A percentile compares a stretch with the other conserved stretches of the same genome.
Evolutionary conservation across 1,284 basidiomycete species (phyloP).

Genomic region (Psilocybe mexicana): DNA sequence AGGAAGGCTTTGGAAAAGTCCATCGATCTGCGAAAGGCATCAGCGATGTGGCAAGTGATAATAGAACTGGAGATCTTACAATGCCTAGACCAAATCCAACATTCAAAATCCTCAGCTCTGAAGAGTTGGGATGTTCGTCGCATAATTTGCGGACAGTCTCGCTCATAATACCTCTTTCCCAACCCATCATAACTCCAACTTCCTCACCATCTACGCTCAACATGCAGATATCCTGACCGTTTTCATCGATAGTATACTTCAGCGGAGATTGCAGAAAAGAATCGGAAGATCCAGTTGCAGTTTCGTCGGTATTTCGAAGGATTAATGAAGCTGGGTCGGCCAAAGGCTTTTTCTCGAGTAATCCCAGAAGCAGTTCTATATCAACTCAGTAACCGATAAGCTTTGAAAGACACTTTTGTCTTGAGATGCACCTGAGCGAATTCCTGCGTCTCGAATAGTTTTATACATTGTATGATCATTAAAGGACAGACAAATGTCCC

Average conservation of each 20-base stretch:
- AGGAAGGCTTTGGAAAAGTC: constrained; percentile 71
- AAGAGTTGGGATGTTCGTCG: constrained; percentile 46
- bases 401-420: constrained; percentile 14
- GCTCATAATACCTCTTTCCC: constrained; percentile 84
- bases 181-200: constrained; percentile 96
- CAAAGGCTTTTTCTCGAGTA: constrained; percentile 41
- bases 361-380: constrained; percentile 64
- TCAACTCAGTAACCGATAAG: constrained; percentile 16
- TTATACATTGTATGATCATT: constrained; percentile 77
- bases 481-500: constrained; percentile 84
- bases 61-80: constrained; percentile 44
- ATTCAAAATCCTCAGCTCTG: constrained; percentile 77
- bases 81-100: constrained; percentile 96
- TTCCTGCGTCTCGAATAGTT: constrained; percentile 82
- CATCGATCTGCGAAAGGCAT: constrained; percentile 64
- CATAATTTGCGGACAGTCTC: constrained; percentile 69
- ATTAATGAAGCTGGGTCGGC: constrained; percentile 49
- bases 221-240: constrained; percentile 82
- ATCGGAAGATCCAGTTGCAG: constrained; percentile 74
- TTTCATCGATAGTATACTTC: constrained; percentile 68
- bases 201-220: constrained; percentile 72
- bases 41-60: constrained; percentile 17
- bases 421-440: constrained; percentile 68
- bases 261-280: constrained; percentile 77
- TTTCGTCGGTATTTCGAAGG: constrained; percentile 57